Evolutionary conservation across 2,329 filamentous ascomycete species (phyloP).

Genomic region (Arthrobotrys sphaeroides): DNA sequence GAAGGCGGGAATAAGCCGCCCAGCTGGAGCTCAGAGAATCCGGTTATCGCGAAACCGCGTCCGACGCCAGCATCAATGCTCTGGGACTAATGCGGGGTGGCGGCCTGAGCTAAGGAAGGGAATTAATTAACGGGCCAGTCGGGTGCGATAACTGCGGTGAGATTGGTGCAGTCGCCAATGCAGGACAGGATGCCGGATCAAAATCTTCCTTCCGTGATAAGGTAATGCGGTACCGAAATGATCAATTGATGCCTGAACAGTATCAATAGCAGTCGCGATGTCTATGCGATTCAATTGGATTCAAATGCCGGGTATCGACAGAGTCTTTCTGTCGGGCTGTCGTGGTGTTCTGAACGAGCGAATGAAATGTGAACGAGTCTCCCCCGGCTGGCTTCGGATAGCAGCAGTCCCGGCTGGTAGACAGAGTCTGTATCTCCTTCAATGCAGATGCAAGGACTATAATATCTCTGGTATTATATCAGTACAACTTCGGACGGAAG

Average conservation of each 20-base stretch:
- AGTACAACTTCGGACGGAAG: not conserved
- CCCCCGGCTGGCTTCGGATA: conserved; percentile 22
- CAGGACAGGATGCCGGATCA: not conserved
- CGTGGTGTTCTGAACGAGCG: not conserved
- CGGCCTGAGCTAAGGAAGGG: not conserved
- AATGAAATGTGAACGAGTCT: not conserved
- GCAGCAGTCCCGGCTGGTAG: not conserved
- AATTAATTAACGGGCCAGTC: not conserved
- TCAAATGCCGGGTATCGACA: not conserved
- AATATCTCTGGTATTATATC: too few species aligned
- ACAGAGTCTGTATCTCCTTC: not conserved
- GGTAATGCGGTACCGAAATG: not conserved
- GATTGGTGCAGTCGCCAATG: conserved; percentile 29
- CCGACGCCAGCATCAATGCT: not conserved
- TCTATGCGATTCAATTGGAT: not conserved
- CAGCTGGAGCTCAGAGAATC: not conserved
- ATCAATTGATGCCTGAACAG: not conserved
- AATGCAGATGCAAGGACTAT: too few species aligned
- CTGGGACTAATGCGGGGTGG: conserved; percentile 18
- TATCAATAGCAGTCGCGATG: not conserved
- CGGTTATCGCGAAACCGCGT: conserved; percentile 42
- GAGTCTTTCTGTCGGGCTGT: not conserved
- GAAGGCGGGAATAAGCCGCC: not conserved
- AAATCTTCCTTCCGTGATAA: not conserved
- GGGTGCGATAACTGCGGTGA: conserved; percentile 5